A percentile compares a stretch with the other conserved stretches of the same genome.
phyloP scores from a whole-genome alignment of 2,329 filamentous ascomycete species.

The Dothistroma septosporum region DNA sequence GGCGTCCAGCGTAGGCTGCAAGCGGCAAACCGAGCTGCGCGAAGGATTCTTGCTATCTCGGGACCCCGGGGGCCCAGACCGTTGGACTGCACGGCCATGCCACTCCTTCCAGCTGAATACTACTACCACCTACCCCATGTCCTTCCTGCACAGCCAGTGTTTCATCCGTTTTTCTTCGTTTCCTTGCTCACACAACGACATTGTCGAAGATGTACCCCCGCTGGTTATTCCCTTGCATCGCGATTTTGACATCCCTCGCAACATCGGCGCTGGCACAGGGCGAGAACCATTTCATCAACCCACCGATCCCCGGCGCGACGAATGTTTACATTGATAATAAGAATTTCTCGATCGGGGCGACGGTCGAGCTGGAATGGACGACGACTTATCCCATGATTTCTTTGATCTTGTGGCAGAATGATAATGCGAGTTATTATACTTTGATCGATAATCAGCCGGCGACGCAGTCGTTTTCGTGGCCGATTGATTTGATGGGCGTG shows the following conservation, averaged over 20 bases:
- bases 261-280: neutral
- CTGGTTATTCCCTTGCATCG: no score
- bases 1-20: neutral
- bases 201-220: neutral
- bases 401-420: constrained; percentile 2
- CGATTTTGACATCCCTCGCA: neutral
- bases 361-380: neutral
- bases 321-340: neutral
- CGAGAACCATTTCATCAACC: neutral
- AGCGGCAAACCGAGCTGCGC: neutral
- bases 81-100: neutral
- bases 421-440: constrained; percentile 1
- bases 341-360: neutral
- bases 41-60: neutral
- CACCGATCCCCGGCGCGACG: neutral
- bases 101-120: neutral
- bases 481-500: constrained; percentile 1
- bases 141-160: neutral
- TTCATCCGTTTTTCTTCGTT: neutral
- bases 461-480: neutral
- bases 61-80: neutral
- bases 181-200: neutral
- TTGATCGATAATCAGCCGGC: constrained; percentile 6
- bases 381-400: constrained; percentile 3
- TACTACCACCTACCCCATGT: neutral